Base-by-base conservation (phyloP, 768 basidiomycete species). In the Psilocybe subaeruginosa region DNA sequence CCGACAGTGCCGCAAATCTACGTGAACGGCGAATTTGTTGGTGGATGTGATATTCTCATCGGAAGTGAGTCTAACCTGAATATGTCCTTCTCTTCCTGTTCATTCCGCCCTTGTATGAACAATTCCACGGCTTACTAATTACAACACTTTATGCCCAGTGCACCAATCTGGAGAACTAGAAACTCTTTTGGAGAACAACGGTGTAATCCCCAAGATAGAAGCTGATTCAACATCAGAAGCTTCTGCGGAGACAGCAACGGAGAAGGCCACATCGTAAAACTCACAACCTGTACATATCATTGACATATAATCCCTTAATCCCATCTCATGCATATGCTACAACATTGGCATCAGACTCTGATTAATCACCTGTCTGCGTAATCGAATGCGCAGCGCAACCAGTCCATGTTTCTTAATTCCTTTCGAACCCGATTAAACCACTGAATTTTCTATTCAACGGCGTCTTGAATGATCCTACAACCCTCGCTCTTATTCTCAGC, bases 1-100 rank as follows among this genome's bases (percentile, higher is more conserved):
- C 97, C 97, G 12, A 99, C 97, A 17, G 89, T 99, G 65, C 97
- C 97, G 9, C 97, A 99, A 73, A 74, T 99, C 11, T 99, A 97
- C 70, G 82, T 99, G 37, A 88, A 92, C 56, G 97, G 96, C 4
- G 95, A 97, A 73, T 99, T 99, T 69, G 82, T 99, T 45, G 97
- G 97, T 33, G 97, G 97, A 56, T 97, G 96, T 73, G 97, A 99
- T 77, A 98, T 99, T 67, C 77, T 98, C 19, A 74, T 98, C 29
- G 85, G 87, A 65, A 97, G 94, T 95, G 69, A 77, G 94, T 87
- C 16, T 61, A 59, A 58, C 53, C 31, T 46, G 55, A 14, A 56
- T 63, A 59, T 19, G 58, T 50, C 39, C 41, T 60, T 46, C 47
- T 23, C 54, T 57, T 51, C 33, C 54, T 43, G 50, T 53, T 30